A percentile compares a stretch with the other conserved stretches of the same genome.
phyloP scores from a whole-genome alignment of 352 stramenopile genomes.

The Aphanomyces euteiches region DNA sequence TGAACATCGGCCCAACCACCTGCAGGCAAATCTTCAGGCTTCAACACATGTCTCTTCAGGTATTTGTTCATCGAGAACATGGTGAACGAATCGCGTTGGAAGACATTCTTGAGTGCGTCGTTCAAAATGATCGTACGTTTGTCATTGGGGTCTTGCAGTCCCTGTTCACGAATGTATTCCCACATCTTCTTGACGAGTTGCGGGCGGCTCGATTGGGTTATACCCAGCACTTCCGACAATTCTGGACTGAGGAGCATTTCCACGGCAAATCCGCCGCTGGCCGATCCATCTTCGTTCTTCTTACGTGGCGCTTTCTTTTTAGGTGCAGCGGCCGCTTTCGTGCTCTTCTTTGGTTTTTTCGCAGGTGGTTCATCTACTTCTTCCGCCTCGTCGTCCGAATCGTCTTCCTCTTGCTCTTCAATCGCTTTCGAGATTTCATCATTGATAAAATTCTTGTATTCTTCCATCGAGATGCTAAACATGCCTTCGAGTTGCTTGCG shows the following conservation, averaged over 20 bases:
- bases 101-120: constrained; percentile 75
- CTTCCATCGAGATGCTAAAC: constrained; percentile 71
- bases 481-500: constrained; percentile 78
- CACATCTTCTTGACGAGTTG: constrained; percentile 94
- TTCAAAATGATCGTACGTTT: constrained; percentile 92
- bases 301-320: constrained; percentile 59
- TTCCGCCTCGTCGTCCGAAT: constrained; percentile 58
- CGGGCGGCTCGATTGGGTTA: constrained; percentile 78
- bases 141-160: constrained; percentile 93
- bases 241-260: constrained; percentile 75
- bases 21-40: constrained; percentile 54
- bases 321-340: constrained; percentile 31
- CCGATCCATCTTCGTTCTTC: constrained; percentile 55
- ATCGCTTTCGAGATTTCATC: constrained; percentile 74
- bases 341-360: constrained; percentile 40
- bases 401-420: constrained; percentile 65
- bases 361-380: constrained; percentile 39
- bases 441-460: constrained; percentile 84
- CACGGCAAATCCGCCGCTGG: constrained; percentile 63
- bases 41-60: constrained; percentile 81
- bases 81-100: constrained; percentile 79
- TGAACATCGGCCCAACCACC: constrained; percentile 69
- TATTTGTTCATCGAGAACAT: constrained; percentile 90
- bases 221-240: constrained; percentile 70
- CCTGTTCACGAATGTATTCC: constrained; percentile 94